A percentile compares a stretch with the other conserved stretches of the same genome.
These are phyloP conservation scores for Buddleja alternifolia DNA, from an alignment of 257 asterid genomes.

Conservation along the genomic window DNA sequence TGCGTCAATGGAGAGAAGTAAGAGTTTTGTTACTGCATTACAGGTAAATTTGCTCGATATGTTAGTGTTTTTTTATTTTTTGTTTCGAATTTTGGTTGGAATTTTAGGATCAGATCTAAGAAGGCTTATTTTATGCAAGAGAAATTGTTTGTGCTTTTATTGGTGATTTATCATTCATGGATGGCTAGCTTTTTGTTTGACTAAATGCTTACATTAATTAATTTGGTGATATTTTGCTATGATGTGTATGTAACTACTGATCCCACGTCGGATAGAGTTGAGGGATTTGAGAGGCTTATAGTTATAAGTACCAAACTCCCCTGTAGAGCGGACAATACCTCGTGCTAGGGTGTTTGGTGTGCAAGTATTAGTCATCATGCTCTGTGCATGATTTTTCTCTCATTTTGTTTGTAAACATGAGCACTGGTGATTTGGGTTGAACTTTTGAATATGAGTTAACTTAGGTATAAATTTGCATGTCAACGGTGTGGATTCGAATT, in stretches of 20 bases:
- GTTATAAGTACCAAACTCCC: no score
- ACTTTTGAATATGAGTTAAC: conserved; percentile 4
- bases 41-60: conserved; percentile 52
- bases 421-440: neutral
- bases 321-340: no score
- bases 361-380: no score
- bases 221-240: conserved; percentile 1
- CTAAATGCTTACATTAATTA: neutral
- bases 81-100: neutral
- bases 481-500: neutral
- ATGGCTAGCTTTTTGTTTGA: conserved; percentile 18
- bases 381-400: no score
- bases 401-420: neutral
- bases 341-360: no score
- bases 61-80: neutral
- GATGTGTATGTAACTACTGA: no score
- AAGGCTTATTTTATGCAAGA: neutral
- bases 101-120: conserved; percentile 35
- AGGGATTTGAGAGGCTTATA: no score
- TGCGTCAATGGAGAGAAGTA: conserved; percentile 72
- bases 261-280: no score
- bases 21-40: conserved; percentile 81
- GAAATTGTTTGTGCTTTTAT: neutral
- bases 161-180: neutral
- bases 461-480: neutral